phyloP scores from a whole-genome alignment of 2,329 filamentous ascomycete genomes.

The Arthroderma sp. region DNA sequence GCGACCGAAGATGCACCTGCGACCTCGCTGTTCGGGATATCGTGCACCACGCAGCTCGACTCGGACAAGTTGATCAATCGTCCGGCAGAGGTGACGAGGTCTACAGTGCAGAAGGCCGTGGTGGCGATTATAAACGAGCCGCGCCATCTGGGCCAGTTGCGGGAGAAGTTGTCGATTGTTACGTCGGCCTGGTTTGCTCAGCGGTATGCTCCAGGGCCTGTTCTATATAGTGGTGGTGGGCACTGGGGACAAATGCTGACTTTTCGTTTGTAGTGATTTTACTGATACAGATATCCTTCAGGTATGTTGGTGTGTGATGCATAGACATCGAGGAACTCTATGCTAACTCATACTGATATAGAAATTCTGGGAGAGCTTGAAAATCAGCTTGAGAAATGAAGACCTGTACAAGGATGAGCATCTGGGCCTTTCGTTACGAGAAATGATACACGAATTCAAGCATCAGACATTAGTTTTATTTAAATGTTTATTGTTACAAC shows the following conservation, averaged over 20 bases:
- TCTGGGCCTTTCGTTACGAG: slow-evolving; percentile 65
- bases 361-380: slow-evolving; percentile 81
- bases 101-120: slow-evolving; percentile 94
- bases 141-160: slow-evolving; percentile 77
- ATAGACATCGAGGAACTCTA: not conserved
- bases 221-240: slow-evolving; percentile 10
- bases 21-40: slow-evolving; percentile 88
- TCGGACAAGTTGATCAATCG: slow-evolving; percentile 63
- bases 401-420: slow-evolving; percentile 74
- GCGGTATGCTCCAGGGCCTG: too few relatives aligned
- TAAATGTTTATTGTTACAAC: slow-evolving; percentile 86
- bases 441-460: slow-evolving; percentile 87
- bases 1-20: slow-evolving; percentile 37
- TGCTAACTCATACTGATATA: slow-evolving; percentile 36
- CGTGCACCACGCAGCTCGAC: slow-evolving; percentile 85
- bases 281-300: slow-evolving; percentile 78
- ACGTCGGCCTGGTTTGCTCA: slow-evolving; percentile 96
- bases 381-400: slow-evolving; percentile 44
- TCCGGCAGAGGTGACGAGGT: slow-evolving; percentile 83
- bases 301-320: slow-evolving; percentile 29
- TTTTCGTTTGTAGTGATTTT: slow-evolving; percentile 53
- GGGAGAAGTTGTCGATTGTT: slow-evolving; percentile 79
- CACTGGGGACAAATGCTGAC: not conserved
- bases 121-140: slow-evolving; percentile 89
- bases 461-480: slow-evolving; percentile 88